Conservation (phyloP, 2,329 filamentous ascomycete genomes). For the Fusarium poae region DNA sequence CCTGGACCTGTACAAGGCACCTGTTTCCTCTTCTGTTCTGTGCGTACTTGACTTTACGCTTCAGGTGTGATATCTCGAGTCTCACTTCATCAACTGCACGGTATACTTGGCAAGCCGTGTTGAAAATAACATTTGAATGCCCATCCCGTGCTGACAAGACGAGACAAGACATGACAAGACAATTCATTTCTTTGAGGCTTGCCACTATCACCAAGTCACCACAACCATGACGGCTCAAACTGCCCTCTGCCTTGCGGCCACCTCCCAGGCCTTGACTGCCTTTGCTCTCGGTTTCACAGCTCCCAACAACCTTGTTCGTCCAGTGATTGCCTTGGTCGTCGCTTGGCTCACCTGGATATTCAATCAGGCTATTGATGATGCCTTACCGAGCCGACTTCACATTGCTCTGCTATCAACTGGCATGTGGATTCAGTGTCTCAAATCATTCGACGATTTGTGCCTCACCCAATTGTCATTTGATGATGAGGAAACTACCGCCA, state of each 20-base stretch:
- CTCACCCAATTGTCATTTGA: constrained; percentile 20
- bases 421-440: constrained; percentile 42
- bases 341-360: constrained; percentile 27
- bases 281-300: constrained; percentile 21
- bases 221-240: constrained; percentile 11
- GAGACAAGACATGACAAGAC: not conserved
- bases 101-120: not conserved
- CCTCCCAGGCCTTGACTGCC: constrained; percentile 21
- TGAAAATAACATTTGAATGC: constrained; percentile 1
- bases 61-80: not conserved
- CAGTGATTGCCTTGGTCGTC: not conserved
- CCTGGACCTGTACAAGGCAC: not conserved
- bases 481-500: not conserved
- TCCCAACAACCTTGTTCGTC: constrained; percentile 2
- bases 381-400: constrained; percentile 26
- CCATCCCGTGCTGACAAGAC: not conserved
- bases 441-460: constrained; percentile 35
- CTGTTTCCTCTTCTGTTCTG: not conserved
- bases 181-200: not conserved
- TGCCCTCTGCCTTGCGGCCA: constrained; percentile 14
- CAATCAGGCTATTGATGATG: constrained; percentile 17
- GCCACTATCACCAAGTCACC: not conserved
- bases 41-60: not conserved
- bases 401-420: constrained; percentile 35
- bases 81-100: not conserved